These are phyloP conservation scores for Ambrosia trifida DNA, from an alignment of 129 eudicot genomes.

Conservation along the genomic window DNA sequence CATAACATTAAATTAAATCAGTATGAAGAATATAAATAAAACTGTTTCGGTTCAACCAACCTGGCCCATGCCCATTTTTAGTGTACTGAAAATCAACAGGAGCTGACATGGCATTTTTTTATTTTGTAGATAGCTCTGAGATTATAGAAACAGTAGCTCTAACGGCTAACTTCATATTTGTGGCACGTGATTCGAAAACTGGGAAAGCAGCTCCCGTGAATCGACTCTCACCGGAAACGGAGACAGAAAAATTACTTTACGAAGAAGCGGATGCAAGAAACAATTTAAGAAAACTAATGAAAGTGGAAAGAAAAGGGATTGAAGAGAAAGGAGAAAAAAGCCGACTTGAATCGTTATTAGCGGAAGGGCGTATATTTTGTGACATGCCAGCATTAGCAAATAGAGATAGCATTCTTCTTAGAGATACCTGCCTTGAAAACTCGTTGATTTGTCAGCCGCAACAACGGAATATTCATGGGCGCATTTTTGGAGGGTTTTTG, in stretches of 20 bases:
- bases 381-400: slow-evolving; percentile 98
- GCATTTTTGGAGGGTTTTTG: slow-evolving; percentile 93
- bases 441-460: slow-evolving; percentile 95
- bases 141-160: slow-evolving; percentile 65
- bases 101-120: slow-evolving; percentile 19
- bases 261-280: slow-evolving; percentile 86
- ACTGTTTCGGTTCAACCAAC: background rate
- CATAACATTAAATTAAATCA: background rate
- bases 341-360: slow-evolving; percentile 58
- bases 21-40: background rate
- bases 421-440: slow-evolving; percentile 84
- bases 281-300: slow-evolving; percentile 54
- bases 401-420: slow-evolving; percentile 88
- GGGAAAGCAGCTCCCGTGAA: slow-evolving; percentile 94
- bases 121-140: slow-evolving; percentile 45
- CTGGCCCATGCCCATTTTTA: too few species aligned
- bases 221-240: slow-evolving; percentile 83
- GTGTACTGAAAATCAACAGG: background rate
- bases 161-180: slow-evolving; percentile 89
- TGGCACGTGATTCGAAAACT: slow-evolving; percentile 95
- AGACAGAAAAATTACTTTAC: slow-evolving; percentile 61
- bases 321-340: slow-evolving; percentile 52
- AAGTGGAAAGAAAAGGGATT: slow-evolving; percentile 47
- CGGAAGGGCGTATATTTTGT: slow-evolving; percentile 90
- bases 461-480: slow-evolving; percentile 89